Evolutionary conservation across 2,329 filamentous ascomycete species (phyloP).

Genomic region (Aspergillus sp.): DNA sequence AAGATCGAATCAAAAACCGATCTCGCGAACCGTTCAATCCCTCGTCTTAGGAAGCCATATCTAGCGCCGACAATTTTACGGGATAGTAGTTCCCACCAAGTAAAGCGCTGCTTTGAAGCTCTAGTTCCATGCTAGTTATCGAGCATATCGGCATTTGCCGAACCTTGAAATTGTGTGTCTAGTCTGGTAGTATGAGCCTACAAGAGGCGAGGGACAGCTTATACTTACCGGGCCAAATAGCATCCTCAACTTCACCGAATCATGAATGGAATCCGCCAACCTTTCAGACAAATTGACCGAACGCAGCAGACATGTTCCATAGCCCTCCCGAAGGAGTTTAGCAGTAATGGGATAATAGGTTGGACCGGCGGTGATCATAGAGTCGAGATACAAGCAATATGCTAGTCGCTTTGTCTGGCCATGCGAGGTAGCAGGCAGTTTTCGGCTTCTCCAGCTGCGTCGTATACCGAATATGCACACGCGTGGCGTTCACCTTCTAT

Average conservation of each 20-base stretch:
- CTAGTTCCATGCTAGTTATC: slow-evolving; percentile 32
- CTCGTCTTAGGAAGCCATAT: slow-evolving; percentile 40
- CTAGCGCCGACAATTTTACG: slow-evolving; percentile 33
- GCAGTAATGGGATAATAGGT: slow-evolving; percentile 39
- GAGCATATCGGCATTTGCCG: slow-evolving; percentile 1
- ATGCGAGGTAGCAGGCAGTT: too few species aligned
- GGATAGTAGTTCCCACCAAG: slow-evolving; percentile 33
- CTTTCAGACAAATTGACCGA: too few species aligned
- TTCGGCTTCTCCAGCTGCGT: too few species aligned
- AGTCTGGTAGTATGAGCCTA: too few species aligned
- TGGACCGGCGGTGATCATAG: too few species aligned
- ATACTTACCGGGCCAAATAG: slow-evolving; percentile 23
- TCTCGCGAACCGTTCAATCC: slow-evolving; percentile 39
- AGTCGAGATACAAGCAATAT: too few species aligned
- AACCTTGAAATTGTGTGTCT: too few species aligned
- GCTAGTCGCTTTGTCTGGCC: too few species aligned
- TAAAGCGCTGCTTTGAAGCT: slow-evolving; percentile 40
- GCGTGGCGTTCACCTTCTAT: too few species aligned
- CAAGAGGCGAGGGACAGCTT: not conserved
- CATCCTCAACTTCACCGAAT: slow-evolving; percentile 31
- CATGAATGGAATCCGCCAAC: slow-evolving; percentile 38
- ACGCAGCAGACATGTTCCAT: too few species aligned
- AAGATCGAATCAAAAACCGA: slow-evolving; percentile 43
- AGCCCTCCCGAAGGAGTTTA: slow-evolving; percentile 55
- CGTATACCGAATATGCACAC: too few species aligned